Base-by-base conservation (phyloP, 148 eudicot species). In the Drosera capensis region DNA sequence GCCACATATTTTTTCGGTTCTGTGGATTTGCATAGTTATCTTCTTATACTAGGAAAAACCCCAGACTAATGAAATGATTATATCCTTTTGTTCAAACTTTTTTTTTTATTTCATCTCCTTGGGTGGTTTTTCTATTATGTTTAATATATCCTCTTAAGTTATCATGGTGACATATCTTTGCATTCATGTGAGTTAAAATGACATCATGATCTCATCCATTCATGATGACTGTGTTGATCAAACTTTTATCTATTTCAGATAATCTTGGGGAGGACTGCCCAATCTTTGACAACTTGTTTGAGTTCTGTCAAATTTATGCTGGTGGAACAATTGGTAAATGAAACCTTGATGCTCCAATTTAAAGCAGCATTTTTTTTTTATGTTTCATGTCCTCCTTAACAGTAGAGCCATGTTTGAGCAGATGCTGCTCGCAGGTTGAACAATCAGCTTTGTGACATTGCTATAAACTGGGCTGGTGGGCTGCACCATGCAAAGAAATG, bases 391-490 rank as follows among this genome's bases (percentile, higher is more conserved):
- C 23, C 16, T n/a, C 34, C 46, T 43, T 52, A 40, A 61, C 58
- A 30, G 39, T 30, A 31, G 31, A 47, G 25, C 52, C 29, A 45
- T 60, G 14, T 51, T 54, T 54, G 48, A 45, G 41, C 75, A 90
- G 99, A 90, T 71, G 95, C 95, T 75, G 99, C 99, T 25, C 87
- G 85, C 54, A 75, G 99, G 66, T 72, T 90, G 70, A 90, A 90
- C 63, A 75, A 84, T 70, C 71, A 75, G 50, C 77, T 84, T 16
- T 90, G 99, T 68, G 95, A 90, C 64, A 70, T 90, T 68, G 99
- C 99, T 53, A 84, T 84, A 60, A 84, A 84, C 59, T 84, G 99
- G 97, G 95, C 99, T 55, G 95, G 99, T 61, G 99, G 99, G 51
- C 70, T 90, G 67, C 99, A 90, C 71, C 99, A 90, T 64, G 99